Percentiles rank a stretch among this genome's conserved stretches.
These are phyloP conservation scores for Kwoniella pini DNA, from an alignment of 768 basidiomycete genomes.

Conservation along the genomic window DNA sequence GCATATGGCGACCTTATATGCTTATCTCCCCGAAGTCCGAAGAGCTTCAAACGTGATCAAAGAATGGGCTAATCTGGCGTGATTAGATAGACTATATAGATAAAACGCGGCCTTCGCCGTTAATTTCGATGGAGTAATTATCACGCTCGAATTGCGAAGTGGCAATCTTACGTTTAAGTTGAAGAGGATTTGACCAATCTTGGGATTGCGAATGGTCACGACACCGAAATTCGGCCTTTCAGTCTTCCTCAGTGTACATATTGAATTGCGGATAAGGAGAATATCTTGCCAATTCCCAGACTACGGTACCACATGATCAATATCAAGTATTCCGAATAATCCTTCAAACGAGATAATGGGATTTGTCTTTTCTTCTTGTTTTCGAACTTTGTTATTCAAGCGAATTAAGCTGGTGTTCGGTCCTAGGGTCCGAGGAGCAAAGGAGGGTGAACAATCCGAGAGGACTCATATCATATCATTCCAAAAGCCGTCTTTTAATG, in stretches of 20 bases:
- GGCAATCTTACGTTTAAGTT: not conserved
- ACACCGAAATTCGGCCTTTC: not conserved
- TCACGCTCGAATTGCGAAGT: not conserved
- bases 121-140: not conserved
- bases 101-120: not conserved
- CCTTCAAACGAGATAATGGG: not conserved
- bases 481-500: too few species aligned
- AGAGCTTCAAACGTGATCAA: too few species aligned
- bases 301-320: not conserved
- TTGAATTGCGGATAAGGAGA: not conserved
- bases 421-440: too few species aligned
- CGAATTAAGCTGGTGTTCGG: too few species aligned
- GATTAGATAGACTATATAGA: not conserved
- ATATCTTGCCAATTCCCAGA: not conserved
- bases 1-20: too few species aligned
- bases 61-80: not conserved
- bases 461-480: too few species aligned
- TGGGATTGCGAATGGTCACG: constrained; percentile 2
- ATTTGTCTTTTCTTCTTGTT: too few species aligned
- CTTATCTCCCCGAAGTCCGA: too few species aligned
- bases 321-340: not conserved
- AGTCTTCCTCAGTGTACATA: not conserved
- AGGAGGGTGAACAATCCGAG: too few species aligned
- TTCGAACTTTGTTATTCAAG: too few species aligned
- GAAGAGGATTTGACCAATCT: constrained; percentile 5